These are phyloP conservation scores for Lachnellula subtilissima DNA, from an alignment of 2,329 filamentous ascomycete species.

Conservation along the genomic window DNA sequence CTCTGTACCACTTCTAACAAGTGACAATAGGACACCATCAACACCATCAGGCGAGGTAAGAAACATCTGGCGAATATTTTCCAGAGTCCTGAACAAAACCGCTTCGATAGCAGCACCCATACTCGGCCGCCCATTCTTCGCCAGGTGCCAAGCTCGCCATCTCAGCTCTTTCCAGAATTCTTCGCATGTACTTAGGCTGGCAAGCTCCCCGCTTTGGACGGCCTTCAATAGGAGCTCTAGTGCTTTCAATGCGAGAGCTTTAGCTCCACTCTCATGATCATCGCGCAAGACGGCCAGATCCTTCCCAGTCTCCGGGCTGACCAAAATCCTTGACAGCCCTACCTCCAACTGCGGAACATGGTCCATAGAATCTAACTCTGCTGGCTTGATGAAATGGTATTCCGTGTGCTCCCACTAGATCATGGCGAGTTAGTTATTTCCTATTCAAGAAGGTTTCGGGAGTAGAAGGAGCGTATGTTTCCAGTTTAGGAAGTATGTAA, in stretches of 20 bases:
- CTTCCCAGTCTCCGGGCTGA: slow-evolving; percentile 40
- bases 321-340: slow-evolving; percentile 50
- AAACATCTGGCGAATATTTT: slow-evolving; percentile 3
- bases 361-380: slow-evolving; percentile 41
- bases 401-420: slow-evolving; percentile 54
- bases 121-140: slow-evolving; percentile 60
- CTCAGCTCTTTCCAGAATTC: slow-evolving; percentile 53
- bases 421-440: too few species aligned
- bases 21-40: neutral
- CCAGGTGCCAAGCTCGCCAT: slow-evolving; percentile 57
- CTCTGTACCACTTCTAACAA: slow-evolving; percentile 10
- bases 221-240: slow-evolving; percentile 46
- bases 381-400: slow-evolving; percentile 48
- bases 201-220: slow-evolving; percentile 31
- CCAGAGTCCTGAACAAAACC: slow-evolving; percentile 44
- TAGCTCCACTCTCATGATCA: slow-evolving; percentile 56
- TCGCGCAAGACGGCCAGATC: slow-evolving; percentile 47
- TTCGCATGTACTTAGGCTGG: slow-evolving; percentile 25
- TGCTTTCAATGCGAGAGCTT: slow-evolving; percentile 51
- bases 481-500: too few species aligned
- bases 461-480: too few species aligned
- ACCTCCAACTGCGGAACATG: slow-evolving; percentile 55
- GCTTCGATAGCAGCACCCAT: slow-evolving; percentile 58
- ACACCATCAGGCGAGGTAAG: slow-evolving; percentile 22
- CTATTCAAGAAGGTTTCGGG: too few species aligned